Evolutionary conservation across 192 early-diverging fungal species (phyloP).

Genomic region (Rhizoclosmatium sp.): DNA sequence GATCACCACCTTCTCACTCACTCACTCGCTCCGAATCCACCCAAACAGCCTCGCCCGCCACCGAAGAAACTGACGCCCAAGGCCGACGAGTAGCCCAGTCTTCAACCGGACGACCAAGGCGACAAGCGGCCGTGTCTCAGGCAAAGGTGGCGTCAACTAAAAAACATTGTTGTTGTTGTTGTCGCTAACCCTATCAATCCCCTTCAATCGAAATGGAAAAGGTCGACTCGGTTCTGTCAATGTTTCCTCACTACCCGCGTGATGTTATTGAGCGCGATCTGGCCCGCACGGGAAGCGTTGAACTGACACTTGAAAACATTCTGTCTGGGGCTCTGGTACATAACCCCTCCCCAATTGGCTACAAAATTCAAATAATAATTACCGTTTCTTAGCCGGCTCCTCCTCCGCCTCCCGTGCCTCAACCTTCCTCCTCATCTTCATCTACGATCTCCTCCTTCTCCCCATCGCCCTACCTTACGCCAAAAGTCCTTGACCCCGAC

Average conservation of each 20-base stretch:
- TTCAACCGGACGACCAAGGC: not conserved
- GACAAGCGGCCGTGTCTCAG: constrained; percentile 5
- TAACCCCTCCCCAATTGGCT: not conserved
- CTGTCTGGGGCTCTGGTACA: constrained; percentile 28
- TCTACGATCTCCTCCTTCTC: constrained; percentile 1
- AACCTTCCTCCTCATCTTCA: constrained; percentile 46
- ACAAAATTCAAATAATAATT: not conserved
- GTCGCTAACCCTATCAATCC: not conserved
- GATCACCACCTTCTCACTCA: not conserved
- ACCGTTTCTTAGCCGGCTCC: not conserved
- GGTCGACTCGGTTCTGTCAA: constrained; percentile 37
- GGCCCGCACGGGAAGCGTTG: constrained; percentile 37
- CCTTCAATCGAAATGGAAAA: not conserved
- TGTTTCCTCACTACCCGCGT: constrained; percentile 42
- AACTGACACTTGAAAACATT: constrained; percentile 40
- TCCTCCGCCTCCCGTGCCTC: constrained; percentile 18
- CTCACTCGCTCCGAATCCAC: not conserved
- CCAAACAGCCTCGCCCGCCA: not conserved
- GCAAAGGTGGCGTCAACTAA: not conserved
- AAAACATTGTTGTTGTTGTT: not conserved
- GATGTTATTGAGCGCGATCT: constrained; percentile 38
- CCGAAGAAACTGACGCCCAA: not conserved
- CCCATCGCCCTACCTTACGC: constrained; percentile 12
- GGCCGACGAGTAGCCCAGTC: not conserved
- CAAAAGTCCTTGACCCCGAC: not conserved